These are phyloP conservation scores for Picochlorum costavermella DNA, from an alignment of 139 green algal genomes.

Conservation along the genomic window DNA sequence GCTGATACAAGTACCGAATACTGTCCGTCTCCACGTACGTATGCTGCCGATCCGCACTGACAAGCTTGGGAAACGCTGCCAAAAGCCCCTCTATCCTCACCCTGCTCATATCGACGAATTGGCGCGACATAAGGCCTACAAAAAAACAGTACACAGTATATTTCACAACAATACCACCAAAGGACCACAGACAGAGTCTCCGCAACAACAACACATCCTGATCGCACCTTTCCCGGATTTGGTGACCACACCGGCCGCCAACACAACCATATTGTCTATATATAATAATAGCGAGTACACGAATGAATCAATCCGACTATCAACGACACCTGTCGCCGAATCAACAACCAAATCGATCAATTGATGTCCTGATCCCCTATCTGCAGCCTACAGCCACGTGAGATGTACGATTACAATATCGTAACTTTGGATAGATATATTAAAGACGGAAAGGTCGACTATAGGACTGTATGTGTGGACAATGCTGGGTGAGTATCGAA, in stretches of 20 bases:
- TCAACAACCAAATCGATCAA: too few species aligned
- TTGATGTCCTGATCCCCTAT: too few species aligned
- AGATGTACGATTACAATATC: too few species aligned
- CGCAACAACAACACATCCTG: background rate
- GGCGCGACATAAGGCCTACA: conserved; percentile 91
- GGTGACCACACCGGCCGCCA: conserved; percentile 79
- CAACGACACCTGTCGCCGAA: too few species aligned
- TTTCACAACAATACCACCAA: background rate
- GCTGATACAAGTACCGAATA: conserved; percentile 98
- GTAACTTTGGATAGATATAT: too few species aligned
- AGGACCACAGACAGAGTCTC: background rate
- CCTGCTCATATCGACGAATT: conserved; percentile 89
- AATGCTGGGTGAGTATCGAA: too few species aligned
- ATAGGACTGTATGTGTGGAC: too few species aligned
- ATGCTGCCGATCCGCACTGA: conserved; percentile 93
- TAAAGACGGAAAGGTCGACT: too few species aligned
- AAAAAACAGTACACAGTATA: background rate
- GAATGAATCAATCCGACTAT: too few species aligned
- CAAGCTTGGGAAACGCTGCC: conserved; percentile 96
- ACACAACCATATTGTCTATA: conserved; percentile 70
- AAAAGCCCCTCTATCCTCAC: conserved; percentile 97
- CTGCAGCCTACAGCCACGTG: too few species aligned
- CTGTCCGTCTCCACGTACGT: conserved; percentile 99
- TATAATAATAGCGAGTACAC: too few species aligned
- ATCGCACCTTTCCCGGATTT: conserved; percentile 83